Evolutionary conservation across 169 alveolate species (phyloP).

Genomic region (Toxoplasma gondii): DNA sequence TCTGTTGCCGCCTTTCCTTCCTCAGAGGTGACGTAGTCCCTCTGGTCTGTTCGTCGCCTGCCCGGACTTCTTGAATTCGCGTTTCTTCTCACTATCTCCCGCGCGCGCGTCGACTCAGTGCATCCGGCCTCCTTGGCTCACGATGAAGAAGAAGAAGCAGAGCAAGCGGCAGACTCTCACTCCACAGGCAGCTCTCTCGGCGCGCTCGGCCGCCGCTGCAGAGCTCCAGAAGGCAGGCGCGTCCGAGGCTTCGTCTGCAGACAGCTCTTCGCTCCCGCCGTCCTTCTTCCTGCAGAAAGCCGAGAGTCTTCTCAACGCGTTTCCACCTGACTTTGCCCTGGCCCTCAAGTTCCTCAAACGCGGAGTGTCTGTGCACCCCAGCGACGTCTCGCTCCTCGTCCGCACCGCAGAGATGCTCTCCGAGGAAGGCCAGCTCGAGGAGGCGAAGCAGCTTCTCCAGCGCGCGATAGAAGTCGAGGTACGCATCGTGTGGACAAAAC

Average conservation of each 20-base stretch:
- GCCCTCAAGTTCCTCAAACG: not conserved
- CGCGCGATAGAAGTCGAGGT: not conserved
- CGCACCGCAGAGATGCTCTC: not conserved
- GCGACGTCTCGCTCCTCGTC: constrained; percentile 6
- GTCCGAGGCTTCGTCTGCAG: not conserved
- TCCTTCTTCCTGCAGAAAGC: constrained; percentile 27
- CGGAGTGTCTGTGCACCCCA: not conserved
- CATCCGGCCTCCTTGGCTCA: not conserved
- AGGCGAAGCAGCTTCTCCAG: constrained; percentile 17
- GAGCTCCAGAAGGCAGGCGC: not conserved
- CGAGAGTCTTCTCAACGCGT: not conserved
- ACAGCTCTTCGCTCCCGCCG: not conserved
- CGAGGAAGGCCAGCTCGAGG: not conserved
- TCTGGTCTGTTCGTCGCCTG: not conserved
- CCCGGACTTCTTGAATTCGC: not conserved
- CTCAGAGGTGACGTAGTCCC: not conserved
- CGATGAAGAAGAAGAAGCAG: not conserved
- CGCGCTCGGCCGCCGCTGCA: not conserved
- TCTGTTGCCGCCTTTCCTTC: too few relatives aligned
- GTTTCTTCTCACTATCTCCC: not conserved
- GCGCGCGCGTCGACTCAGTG: not conserved
- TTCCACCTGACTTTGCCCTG: not conserved
- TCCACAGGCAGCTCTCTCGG: not conserved
- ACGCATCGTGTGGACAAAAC: not conserved
- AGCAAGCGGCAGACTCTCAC: not conserved